Evolutionary conservation across 805 yeast genomes (phyloP), one percentile per base, ranked within the genome.

Genomic region (Debaryomyces maramus): DNA sequence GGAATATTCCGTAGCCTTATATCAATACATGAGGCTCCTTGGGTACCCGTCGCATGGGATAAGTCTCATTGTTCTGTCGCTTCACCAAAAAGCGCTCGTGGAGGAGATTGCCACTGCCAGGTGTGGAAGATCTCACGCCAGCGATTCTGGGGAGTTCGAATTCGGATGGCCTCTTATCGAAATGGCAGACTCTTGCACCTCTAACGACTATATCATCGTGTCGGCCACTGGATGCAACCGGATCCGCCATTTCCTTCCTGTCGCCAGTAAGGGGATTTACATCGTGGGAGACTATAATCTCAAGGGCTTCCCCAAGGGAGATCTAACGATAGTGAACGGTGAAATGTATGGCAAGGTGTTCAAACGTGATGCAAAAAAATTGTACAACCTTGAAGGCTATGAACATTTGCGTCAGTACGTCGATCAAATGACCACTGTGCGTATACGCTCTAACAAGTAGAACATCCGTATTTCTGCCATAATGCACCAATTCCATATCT

Each of bases 21-120:
- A 60, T 47, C 69, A 67, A 54, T 77, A 75, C 41, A 57, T 80
- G 70, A 48, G 73, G 4, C 43, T 67, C 3, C 38, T 68, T 15
- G 78, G 77, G 0, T 77, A 76, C 42, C 63, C 75, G 0, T 28
- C 50, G 1, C 44, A 52, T 0, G 51, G 51, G 15, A 65, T 81
- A 14, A 58, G 65, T 14, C 66, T 82, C 7, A 46, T 71, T 18
- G 66, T 78, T 1, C 55, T 64, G 4, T 67, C 63, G 23, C 55
- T 57, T 15, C 61, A 66, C 6, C 83, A 78, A 49, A 58, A 52
- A 39, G 51, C 54, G 5, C 54, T 78, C 17, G 50, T 80, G 2
- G 53, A 58, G 20, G 79, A 77, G 41, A 56, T 78, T 2, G 6
- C 33, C 4, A 14, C 18, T 11, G 16, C 16, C 18, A 29, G 16